A percentile compares a stretch with the other conserved stretches of the same genome.
Evolutionary conservation across 495 filamentous ascomycete species (phyloP).

Genomic region (Penicillium cinerascens): DNA sequence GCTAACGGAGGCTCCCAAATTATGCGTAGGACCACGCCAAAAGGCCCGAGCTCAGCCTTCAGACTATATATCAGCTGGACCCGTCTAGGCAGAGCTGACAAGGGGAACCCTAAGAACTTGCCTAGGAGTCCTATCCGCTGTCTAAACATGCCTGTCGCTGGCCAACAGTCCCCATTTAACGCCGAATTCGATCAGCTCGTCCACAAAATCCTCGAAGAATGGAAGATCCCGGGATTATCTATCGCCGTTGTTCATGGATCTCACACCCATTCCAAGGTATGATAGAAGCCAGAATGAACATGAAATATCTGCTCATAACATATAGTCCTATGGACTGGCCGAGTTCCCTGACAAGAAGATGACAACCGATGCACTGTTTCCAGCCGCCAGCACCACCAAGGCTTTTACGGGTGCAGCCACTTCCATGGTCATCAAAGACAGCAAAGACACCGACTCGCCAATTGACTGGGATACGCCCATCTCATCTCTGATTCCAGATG

Average conservation of each 20-base stretch:
- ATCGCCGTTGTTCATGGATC: slow-evolving; percentile 47
- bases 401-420: slow-evolving; percentile 51
- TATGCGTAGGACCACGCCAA: neutral
- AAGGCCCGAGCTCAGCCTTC: neutral
- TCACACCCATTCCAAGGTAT: slow-evolving; percentile 43
- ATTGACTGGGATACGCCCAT: slow-evolving; percentile 51
- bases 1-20: neutral
- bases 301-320: slow-evolving; percentile 5
- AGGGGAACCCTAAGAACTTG: neutral
- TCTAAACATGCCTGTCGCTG: neutral
- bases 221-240: slow-evolving; percentile 49
- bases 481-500: slow-evolving; percentile 44
- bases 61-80: neutral
- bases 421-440: slow-evolving; percentile 44
- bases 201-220: slow-evolving; percentile 36
- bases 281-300: neutral
- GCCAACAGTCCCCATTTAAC: slow-evolving; percentile 14
- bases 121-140: neutral
- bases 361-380: slow-evolving; percentile 44
- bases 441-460: slow-evolving; percentile 20
- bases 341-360: slow-evolving; percentile 35
- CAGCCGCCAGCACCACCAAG: slow-evolving; percentile 51
- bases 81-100: neutral
- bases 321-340: slow-evolving; percentile 52
- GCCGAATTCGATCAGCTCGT: slow-evolving; percentile 38